Base-by-base conservation (phyloP, 768 basidiomycete species). In the Clavulina sp. region DNA sequence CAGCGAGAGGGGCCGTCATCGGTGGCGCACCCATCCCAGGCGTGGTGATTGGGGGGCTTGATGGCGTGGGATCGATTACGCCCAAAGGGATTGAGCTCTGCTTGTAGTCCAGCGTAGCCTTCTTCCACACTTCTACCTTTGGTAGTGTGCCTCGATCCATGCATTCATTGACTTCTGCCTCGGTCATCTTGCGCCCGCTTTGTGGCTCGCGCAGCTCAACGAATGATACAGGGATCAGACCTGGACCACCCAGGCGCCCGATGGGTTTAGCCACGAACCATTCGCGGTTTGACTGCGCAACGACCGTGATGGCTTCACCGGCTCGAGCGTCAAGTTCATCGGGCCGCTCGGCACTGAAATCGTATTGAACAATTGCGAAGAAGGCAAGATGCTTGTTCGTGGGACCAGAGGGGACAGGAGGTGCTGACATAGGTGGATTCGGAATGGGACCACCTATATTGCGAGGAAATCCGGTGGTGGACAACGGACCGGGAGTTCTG, bases 241-340 rank as follows among this genome's bases (percentile, higher is more conserved):
- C 95, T 0, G 95, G 95, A 50, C 92, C 82, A 29, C 95, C 93
- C 19, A 99, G 76, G 51, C 78, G 75, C 36, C 91, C 89, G 60
- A 99, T 99, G 9, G 93, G 89, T 66, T 99, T 99, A 26, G 95
- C 95, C 46, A 99, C 95, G 65, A 96, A 97, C 95, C 95, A 99
- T 65, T 99, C 95, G 57, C 89, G 87, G 62, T 97, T 99, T n/a
- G 92, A 96, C 65, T 97, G 95, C 0, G 95, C 95, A 52, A 97
- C 95, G 54, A 99, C 88, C 18, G 92, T 84, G 62, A 99, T 86
- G 5, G 86, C 74, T 60, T 99, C 95, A 32, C 92, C 93, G 0
- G 81, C 76, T 60, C 84, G 89, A 1, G 93, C 93, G 55, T 93
- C 92, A 43, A 99, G 78, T 61, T 99, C 95, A 63, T 99, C 95